Percentiles rank a stretch among this genome's conserved stretches.
These are phyloP conservation scores for Gillenia trifoliata DNA, from an alignment of 306 rosid genomes.

Conservation along the genomic window DNA sequence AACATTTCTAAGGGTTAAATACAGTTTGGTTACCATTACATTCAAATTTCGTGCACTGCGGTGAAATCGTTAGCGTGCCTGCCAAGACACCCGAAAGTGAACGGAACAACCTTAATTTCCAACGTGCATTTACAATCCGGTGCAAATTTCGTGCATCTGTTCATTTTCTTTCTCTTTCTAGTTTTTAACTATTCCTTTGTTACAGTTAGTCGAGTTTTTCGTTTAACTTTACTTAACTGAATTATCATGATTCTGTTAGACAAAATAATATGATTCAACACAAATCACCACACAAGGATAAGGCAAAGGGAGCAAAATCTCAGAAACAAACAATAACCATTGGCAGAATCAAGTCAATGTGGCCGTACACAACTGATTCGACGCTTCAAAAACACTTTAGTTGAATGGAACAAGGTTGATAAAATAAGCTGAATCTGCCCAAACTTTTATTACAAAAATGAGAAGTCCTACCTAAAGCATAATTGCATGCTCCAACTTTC, in stretches of 20 bases:
- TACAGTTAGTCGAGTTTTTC: not conserved
- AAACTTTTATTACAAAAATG: slow-evolving; percentile 54
- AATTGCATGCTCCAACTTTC: slow-evolving; percentile 28
- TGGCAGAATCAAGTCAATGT: slow-evolving; percentile 2
- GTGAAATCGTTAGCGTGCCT: too few relatives aligned
- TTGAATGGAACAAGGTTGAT: slow-evolving; percentile 28
- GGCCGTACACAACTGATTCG: slow-evolving; percentile 7
- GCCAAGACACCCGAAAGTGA: not conserved
- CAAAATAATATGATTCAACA: not conserved
- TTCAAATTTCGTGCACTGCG: too few relatives aligned
- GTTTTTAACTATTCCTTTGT: not conserved
- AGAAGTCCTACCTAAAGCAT: slow-evolving; percentile 40
- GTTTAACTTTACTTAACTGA: not conserved
- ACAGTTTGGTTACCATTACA: too few relatives aligned
- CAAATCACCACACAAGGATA: not conserved
- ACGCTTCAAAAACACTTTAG: slow-evolving; percentile 8
- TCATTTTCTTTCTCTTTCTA: too few relatives aligned
- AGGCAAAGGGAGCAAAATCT: not conserved
- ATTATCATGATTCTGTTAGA: not conserved
- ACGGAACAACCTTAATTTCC: too few relatives aligned
- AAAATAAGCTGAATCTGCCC: not conserved
- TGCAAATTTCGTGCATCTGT: not conserved
- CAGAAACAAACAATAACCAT: not conserved
- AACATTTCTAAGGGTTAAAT: too few relatives aligned
- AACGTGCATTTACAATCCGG: not conserved